Conservation (phyloP, 257 asterid genomes). For the Ajuga chamaepitys region DNA sequence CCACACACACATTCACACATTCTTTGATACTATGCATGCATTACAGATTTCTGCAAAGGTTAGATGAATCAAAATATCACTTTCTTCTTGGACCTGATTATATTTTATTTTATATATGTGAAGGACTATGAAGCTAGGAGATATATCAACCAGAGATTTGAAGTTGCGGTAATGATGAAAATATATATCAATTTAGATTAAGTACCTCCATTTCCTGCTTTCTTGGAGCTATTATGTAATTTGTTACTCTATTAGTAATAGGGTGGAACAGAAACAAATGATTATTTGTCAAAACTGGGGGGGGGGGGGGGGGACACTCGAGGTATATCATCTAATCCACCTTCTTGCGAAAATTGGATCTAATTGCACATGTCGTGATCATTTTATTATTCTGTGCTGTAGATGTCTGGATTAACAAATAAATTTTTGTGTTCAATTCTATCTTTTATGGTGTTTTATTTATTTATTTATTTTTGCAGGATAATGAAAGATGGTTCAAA, state of each 20-base stretch:
- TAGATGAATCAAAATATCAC: not conserved
- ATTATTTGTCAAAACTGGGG: slow-evolving; percentile 67
- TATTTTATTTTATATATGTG: not conserved
- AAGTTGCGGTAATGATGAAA: slow-evolving; percentile 55
- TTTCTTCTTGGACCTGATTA: not conserved
- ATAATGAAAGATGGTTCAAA: no score
- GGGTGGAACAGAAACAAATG: slow-evolving; percentile 71
- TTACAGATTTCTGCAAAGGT: not conserved
- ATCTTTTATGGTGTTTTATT: no score
- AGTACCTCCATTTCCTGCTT: not conserved
- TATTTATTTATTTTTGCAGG: no score
- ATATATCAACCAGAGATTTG: slow-evolving; percentile 70
- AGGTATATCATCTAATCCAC: slow-evolving; percentile 39
- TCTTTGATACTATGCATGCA: not conserved
- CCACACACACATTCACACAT: not conserved
- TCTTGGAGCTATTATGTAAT: not conserved
- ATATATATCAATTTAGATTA: slow-evolving; percentile 1
- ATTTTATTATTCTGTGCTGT: no score
- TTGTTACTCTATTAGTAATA: slow-evolving; percentile 24
- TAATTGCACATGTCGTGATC: not conserved
- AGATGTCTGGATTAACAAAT: no score
- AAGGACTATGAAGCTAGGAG: slow-evolving; percentile 82
- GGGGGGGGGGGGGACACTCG: slow-evolving; percentile 71
- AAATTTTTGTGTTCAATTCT: no score
- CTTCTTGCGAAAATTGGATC: not conserved